Conservation (phyloP, 192 early-diverging fungal species). For the Linnemannia elongata region DNA sequence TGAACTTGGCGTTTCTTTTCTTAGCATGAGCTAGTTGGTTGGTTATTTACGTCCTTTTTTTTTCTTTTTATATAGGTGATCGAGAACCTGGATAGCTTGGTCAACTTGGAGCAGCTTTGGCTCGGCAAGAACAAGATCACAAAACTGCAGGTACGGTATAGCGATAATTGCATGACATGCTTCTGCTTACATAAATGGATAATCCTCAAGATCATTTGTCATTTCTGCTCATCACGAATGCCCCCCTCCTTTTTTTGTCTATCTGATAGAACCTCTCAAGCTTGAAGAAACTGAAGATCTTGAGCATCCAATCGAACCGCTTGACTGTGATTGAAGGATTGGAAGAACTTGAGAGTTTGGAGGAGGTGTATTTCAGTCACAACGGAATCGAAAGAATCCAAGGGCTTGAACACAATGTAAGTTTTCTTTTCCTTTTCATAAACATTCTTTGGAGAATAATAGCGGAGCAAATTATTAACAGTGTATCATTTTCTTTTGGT, state of each 20-base stretch:
- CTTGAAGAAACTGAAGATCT: conserved; percentile 74
- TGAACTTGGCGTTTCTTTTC: neutral
- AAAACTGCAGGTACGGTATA: conserved; percentile 71
- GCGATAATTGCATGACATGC: no score
- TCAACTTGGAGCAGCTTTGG: conserved; percentile 91
- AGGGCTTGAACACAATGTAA: conserved; percentile 83
- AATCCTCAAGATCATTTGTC: neutral
- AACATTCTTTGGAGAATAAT: no score
- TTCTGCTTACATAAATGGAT: no score
- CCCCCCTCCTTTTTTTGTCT: neutral
- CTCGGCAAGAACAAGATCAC: conserved; percentile 98
- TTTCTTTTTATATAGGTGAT: conserved; percentile 67
- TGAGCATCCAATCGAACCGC: conserved; percentile 92
- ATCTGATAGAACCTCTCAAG: conserved; percentile 67
- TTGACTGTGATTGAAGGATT: conserved; percentile 82
- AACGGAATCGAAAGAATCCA: conserved; percentile 87
- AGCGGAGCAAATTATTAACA: neutral
- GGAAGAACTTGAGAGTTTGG: conserved; percentile 74
- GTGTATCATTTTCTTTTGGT: neutral
- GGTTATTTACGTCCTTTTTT: neutral
- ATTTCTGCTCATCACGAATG: neutral
- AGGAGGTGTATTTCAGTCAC: conserved; percentile 94
- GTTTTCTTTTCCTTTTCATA: neutral
- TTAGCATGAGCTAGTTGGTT: no score
- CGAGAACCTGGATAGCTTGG: conserved; percentile 84